Percentiles rank a stretch among this genome's conserved stretches.
These are phyloP conservation scores for Aspergillus vadensis DNA, from an alignment of 2,329 filamentous ascomycete genomes.

Conservation along the genomic window DNA sequence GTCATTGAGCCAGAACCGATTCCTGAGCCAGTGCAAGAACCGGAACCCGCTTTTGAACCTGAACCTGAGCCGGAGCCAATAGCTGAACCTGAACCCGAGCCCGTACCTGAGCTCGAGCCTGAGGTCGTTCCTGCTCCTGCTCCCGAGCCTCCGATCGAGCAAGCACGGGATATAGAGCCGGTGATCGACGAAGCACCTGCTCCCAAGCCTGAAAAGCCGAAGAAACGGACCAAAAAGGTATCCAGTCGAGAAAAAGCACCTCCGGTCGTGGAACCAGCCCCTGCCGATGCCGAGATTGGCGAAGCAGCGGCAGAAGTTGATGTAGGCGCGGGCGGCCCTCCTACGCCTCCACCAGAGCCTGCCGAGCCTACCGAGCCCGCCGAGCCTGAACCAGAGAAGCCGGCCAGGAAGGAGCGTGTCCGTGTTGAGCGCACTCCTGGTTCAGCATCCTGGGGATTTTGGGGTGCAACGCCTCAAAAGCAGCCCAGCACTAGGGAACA, in stretches of 20 bases:
- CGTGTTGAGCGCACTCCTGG: slow-evolving; percentile 72
- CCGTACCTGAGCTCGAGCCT: slow-evolving; percentile 32
- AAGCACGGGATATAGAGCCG: slow-evolving; percentile 20
- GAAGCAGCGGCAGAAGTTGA: slow-evolving; percentile 27
- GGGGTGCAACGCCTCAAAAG: slow-evolving; percentile 60
- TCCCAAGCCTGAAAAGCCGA: slow-evolving; percentile 30
- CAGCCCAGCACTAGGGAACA: slow-evolving; percentile 55
- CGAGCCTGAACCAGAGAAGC: slow-evolving; percentile 53
- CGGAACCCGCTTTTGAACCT: slow-evolving; percentile 28
- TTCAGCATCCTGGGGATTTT: slow-evolving; percentile 72
- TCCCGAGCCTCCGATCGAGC: slow-evolving; percentile 18
- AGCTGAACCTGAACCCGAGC: slow-evolving; percentile 25
- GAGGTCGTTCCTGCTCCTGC: slow-evolving; percentile 19
- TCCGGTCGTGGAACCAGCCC: slow-evolving; percentile 50
- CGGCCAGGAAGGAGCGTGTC: slow-evolving; percentile 72
- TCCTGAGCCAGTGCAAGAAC: slow-evolving; percentile 31
- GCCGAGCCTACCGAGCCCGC: slow-evolving; percentile 60
- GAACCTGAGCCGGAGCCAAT: slow-evolving; percentile 18
- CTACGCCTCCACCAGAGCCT: slow-evolving; percentile 56
- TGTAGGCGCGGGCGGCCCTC: slow-evolving; percentile 36
- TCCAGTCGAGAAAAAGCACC: slow-evolving; percentile 15
- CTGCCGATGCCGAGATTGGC: slow-evolving; percentile 47
- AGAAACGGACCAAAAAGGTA: slow-evolving; percentile 40
- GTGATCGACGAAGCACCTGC: slow-evolving; percentile 30
- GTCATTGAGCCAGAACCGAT: slow-evolving; percentile 35